phyloP scores from a whole-genome alignment of 495 filamentous ascomycete genomes.

The Amniculicola lignicola region DNA sequence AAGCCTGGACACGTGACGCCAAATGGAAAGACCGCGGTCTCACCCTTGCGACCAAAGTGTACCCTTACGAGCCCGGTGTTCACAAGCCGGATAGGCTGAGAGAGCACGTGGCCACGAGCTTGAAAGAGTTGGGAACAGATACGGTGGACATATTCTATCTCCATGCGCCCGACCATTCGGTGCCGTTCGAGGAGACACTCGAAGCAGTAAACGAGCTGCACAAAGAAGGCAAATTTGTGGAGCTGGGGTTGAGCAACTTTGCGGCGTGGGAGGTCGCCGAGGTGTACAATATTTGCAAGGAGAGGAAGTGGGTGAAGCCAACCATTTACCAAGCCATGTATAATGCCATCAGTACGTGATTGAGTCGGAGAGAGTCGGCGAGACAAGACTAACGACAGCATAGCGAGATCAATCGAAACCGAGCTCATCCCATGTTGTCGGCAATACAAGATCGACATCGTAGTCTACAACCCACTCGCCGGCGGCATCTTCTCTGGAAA shows the following conservation, averaged over 20 bases:
- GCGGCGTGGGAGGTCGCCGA: slow-evolving; percentile 91
- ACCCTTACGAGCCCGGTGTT: slow-evolving; percentile 56
- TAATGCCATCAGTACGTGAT: slow-evolving; percentile 53
- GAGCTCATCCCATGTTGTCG: slow-evolving; percentile 77
- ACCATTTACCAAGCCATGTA: slow-evolving; percentile 68
- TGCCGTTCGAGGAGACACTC: slow-evolving; percentile 71
- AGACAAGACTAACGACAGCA: background rate
- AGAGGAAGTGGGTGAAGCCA: slow-evolving; percentile 70
- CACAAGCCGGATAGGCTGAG: slow-evolving; percentile 62
- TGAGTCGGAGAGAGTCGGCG: background rate
- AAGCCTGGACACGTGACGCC: slow-evolving; percentile 73
- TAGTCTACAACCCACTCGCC: slow-evolving; percentile 87
- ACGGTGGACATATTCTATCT: slow-evolving; percentile 85
- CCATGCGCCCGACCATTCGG: slow-evolving; percentile 72
- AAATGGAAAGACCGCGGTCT: slow-evolving; percentile 80
- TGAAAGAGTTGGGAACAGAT: slow-evolving; percentile 72
- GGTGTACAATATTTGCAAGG: slow-evolving; percentile 75
- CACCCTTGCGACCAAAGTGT: slow-evolving; percentile 80
- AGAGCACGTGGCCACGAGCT: slow-evolving; percentile 58
- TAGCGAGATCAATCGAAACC: slow-evolving; percentile 66
- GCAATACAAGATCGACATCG: slow-evolving; percentile 82
- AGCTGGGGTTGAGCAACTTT: slow-evolving; percentile 78
- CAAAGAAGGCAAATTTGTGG: slow-evolving; percentile 82
- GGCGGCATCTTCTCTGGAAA: slow-evolving; percentile 84
- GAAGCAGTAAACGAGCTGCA: slow-evolving; percentile 74